phyloP scores from a whole-genome alignment of 176 grass and related monocot species.

The Oryza punctata region DNA sequence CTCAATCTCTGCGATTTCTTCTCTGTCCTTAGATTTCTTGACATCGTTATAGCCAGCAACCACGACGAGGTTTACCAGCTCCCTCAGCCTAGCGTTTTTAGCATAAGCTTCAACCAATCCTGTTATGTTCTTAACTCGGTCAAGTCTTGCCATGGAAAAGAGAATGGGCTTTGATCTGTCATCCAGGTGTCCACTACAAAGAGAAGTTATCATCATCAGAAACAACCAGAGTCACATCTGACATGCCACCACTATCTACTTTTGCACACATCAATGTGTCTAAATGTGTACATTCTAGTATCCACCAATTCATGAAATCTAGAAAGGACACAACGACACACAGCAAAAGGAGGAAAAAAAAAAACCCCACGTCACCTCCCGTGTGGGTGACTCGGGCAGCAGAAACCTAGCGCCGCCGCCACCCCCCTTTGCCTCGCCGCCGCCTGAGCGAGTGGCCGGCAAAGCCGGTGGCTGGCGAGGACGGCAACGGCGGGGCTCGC shows the following conservation, averaged over 20 bases:
- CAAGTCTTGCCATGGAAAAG: slow-evolving; percentile 96
- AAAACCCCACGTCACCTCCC: too few relatives aligned
- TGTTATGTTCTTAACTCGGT: slow-evolving; percentile 92
- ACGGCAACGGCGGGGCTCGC: too few relatives aligned
- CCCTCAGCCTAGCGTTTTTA: slow-evolving; percentile 58
- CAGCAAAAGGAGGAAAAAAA: too few relatives aligned
- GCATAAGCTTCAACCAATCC: slow-evolving; percentile 82
- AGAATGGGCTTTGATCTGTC: slow-evolving; percentile 85
- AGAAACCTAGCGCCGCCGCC: too few relatives aligned
- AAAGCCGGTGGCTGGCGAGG: too few relatives aligned
- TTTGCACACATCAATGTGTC: not conserved
- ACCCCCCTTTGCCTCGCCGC: too few relatives aligned
- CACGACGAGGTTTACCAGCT: slow-evolving; percentile 80
- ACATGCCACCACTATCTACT: not conserved
- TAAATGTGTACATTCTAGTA: not conserved
- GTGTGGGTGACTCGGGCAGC: too few relatives aligned
- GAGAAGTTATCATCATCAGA: slow-evolving; percentile 12
- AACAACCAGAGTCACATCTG: not conserved
- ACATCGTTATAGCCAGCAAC: slow-evolving; percentile 82
- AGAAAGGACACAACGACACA: too few relatives aligned
- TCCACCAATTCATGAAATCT: not conserved
- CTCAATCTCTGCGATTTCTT: slow-evolving; percentile 86
- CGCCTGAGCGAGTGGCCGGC: too few relatives aligned
- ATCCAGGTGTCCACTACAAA: slow-evolving; percentile 79
- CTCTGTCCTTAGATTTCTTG: slow-evolving; percentile 74